Evolutionary conservation across 1,284 basidiomycete species (phyloP), one percentile per base, ranked within the genome.

Genomic region (Malassezia brasiliensis): DNA sequence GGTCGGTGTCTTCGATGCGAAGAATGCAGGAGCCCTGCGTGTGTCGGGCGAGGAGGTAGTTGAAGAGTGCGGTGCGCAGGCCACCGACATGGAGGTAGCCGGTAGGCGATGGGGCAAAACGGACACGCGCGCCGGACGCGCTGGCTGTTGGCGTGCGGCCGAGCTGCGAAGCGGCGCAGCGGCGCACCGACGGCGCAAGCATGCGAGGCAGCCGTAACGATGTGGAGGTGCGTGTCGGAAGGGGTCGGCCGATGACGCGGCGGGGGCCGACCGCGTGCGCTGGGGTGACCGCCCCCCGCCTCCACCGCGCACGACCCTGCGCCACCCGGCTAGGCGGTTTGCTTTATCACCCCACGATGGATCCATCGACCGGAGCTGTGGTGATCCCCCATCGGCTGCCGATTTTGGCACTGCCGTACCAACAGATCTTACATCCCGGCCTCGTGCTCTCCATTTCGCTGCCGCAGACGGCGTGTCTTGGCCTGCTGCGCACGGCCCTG

Each of bases 101-200:
- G 0, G 94, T 99, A 0, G 94, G 94, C 0, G 93, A 96, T 0
- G 94, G 93, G 0, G 93, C 93, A 75, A 99, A 98, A 7, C 93
- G 85, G 8, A 98, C 68, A 47, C 79, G 70, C 20, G 42, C 38
- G 14, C 25, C 40, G 1, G 20, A 20, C 6, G 32, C 32, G 2
- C 11, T 11, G 32, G 32, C 6, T 14, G 32, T 11, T 5, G 11
- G 3, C 15, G 50, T 42, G n/a, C 25, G 25, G 25, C 25, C 25
- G 25, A 28, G 25, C 3, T 37, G 34, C 34, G n/a, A 10, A 2
- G 32, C 32, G 32, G 32, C 36, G 15, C 15, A 7, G 12, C 39
- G 25, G 6, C 39, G 20, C 39, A 40, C 7, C 39, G 39, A 20
- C 19, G 19, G 20, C 20, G 20, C 37, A n/a, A 20, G 39, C 39